Evolutionary conservation across 1,284 basidiomycete genomes (phyloP), one percentile per base, ranked within the genome.

Genomic region (Malassezia globosa): DNA sequence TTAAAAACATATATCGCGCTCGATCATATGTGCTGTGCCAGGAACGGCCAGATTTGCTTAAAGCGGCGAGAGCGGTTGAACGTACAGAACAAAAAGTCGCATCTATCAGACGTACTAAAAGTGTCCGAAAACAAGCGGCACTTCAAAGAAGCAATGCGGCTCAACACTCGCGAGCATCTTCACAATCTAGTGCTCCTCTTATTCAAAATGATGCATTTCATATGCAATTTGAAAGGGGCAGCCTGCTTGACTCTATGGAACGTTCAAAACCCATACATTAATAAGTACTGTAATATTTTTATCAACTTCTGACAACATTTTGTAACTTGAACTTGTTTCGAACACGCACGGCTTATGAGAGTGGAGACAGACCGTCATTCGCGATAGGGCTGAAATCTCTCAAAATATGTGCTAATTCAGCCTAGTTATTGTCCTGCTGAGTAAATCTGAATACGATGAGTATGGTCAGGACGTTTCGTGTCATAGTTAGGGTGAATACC

Each of bases 21-120:
- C 57, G 64, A 31, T 63, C 65, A 6, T 72, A 69, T 43, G 54
- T 70, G n/a, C 33, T 72, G 40, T 42, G 54, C 5, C 66, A 67
- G 43, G 69, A 72, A 39, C 55, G 55, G 29, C 57, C 64, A 10
- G 55, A 60, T 8, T 50, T 71, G 4, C 67, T 71, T 19, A n/a
- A 4, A 7, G 16, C 23, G 19, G 41, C 31, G 13, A 19, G 25
- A 10, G 14, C 29, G 5, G 16, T 35, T 11, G 41, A 43, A 23
- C 41, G 41, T 3, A 22, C 41, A 14, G 41, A 43, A 24, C 31
- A 43, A 7, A 27, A 23, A 7, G 41, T 33, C 6, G 41, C 31
- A 22, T 18, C 18, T n/a, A n/a, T 14, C 5, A 27, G 41, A 3
- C 41, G 41, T 8, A 33, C 31, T 5, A 24, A 43, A 6, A 33